Base-by-base conservation (phyloP, 345 rosid species). In the Turnera subulata region DNA sequence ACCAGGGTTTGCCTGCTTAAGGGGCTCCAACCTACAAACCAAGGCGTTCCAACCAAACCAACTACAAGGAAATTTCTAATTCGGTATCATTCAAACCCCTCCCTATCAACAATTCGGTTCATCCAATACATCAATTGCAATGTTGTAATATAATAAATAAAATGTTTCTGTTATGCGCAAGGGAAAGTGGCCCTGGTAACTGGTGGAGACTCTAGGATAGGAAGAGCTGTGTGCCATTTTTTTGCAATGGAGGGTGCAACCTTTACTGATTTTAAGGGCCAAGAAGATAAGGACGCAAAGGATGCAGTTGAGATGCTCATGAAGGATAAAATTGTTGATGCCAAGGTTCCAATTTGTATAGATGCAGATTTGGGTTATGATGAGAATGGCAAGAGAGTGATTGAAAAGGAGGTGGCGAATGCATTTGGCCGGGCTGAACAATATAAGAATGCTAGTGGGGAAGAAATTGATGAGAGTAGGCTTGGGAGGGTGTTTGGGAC, bases 181-280 rank as follows among this genome's bases (percentile, higher is more conserved):
- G 95, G 92, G 23, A 86, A 74, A 74, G 88, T 90, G 55, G 86
- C 95, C 0, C 58, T 87, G 0, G 82, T 90, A 26, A 84, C 93
- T 0, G 91, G 93, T 5, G 97, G 97, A 10, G 95, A 84, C 63
- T 84, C 86, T 0, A 92, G 92, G n/a, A 86, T 89, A 4, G 88
- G 97, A 19, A 47, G 81, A 63, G 92, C 92, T 0, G 97, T 86
- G 55, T 61, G 78, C 53, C 63, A 74, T 59, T 63, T 53, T 45
- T 87, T 72, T 11, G 86, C 68, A 0, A 55, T 55, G n/a, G 93
- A 87, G 35, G 93, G 97, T 1, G 93, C 91, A 10, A 78, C 85
- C 5, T 83, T 90, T 76, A 87, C 97, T 0, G 80, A 81, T 42
- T 82, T 84, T 14, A 86, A 80, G 63, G 59, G 61, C 15, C 75